Base-by-base conservation (phyloP, 1,139 yeast species). In the Yamadazyma aaseri region DNA sequence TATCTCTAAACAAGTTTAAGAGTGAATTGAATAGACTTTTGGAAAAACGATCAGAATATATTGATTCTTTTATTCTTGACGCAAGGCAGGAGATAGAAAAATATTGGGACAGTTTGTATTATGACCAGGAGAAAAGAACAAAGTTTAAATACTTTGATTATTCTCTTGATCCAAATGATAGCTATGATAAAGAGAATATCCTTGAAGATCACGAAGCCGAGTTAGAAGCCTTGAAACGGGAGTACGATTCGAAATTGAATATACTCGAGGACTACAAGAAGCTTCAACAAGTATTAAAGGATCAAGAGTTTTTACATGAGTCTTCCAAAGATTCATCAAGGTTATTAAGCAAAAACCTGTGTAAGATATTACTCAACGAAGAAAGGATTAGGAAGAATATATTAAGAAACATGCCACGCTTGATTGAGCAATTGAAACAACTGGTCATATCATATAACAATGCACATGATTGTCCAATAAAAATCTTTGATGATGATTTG, bases 301-400 rank as follows among this genome's bases (percentile, higher is more conserved):
- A 87, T 47, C 83, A 83, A 45, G 52, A 58, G 4, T 76, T 76
- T 33, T 66, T 92, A 26, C 79, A 71, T 29, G 82, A 79, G 44
- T 79, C 94, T 4, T 75, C 86, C 1, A 82, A 79, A 47, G 95
- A 92, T 53, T 81, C 96, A 0, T 80, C 94, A 0, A 70, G 97
- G 41, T 65, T 90, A 27, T 62, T 85, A 33, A 76, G 85, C 41
- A 77, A 86, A 49, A 81, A 87, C 44, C 84, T 92, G 3, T 90
- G 94, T 45, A 81, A 81, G 41, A 81, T 89, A 17, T 62, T 90
- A 36, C 69, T 86, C 40, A 75, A 83, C 41, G 97, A 92, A 55
- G 96, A 89, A 50, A 81, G 75, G 50, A 68, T 79, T 28, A 67
- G 97, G 34, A 82, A 83, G 47, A 73, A 74, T 36, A 67, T 90